phyloP scores from a whole-genome alignment of 163 green algal species.

The Chloromonas sp. region DNA sequence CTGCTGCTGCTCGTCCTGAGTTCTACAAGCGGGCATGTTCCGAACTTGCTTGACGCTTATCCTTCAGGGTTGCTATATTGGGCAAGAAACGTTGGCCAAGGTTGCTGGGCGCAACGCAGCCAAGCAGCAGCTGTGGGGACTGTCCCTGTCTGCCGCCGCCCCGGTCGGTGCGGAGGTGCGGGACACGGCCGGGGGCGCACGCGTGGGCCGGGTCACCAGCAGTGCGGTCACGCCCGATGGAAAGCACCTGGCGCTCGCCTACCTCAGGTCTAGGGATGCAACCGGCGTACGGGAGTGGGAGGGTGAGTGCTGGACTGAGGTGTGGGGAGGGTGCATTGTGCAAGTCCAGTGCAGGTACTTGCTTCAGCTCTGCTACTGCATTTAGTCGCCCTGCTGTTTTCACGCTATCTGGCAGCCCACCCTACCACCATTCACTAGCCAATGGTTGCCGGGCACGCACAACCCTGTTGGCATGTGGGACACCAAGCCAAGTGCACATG shows the following conservation, averaged over 20 bases:
- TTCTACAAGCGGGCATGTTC: background rate
- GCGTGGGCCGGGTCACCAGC: background rate
- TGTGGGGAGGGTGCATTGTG: no score
- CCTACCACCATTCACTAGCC: no score
- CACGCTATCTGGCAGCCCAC: no score
- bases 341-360: no score
- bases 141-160: background rate
- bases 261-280: background rate
- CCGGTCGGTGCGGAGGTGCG: background rate
- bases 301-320: background rate
- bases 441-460: no score
- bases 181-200: background rate
- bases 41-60: background rate
- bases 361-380: no score
- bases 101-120: conserved; percentile 49
- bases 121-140: conserved; percentile 59
- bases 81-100: conserved; percentile 70
- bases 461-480: no score
- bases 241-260: background rate
- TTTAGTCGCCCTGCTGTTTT: no score
- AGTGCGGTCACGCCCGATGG: background rate
- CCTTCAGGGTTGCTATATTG: conserved; percentile 64
- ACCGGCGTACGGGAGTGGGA: background rate
- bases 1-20: background rate
- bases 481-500: background rate